phyloP scores from a whole-genome alignment of 257 asterid species.

The Gynochthodes officinalis region DNA sequence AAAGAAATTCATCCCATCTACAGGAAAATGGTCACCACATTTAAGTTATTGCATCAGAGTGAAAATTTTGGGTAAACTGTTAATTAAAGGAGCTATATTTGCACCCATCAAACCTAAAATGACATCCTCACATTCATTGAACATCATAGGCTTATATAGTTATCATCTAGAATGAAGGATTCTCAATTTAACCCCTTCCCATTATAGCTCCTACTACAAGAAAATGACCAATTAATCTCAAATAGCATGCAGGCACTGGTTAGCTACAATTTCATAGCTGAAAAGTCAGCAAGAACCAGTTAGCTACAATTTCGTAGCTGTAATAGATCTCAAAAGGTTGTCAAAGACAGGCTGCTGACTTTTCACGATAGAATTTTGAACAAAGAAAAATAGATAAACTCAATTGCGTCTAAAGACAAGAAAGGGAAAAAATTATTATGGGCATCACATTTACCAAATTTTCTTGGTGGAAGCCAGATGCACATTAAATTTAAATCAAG shows the following conservation, averaged over 20 bases:
- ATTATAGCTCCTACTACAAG: background rate
- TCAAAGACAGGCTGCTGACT: background rate
- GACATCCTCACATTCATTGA: background rate
- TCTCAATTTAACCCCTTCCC: background rate
- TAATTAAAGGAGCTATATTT: background rate
- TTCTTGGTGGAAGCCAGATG: background rate
- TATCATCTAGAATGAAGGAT: background rate
- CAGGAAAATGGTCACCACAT: background rate
- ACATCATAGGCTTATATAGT: background rate
- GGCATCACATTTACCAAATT: background rate
- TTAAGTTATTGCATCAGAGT: background rate
- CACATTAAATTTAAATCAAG: background rate
- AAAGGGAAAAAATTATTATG: background rate
- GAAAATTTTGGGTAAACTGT: background rate
- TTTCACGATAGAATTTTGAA: background rate
- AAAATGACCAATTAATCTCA: constrained; percentile 2
- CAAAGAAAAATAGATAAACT: background rate
- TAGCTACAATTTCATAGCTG: too few relatives aligned
- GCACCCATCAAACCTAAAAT: background rate
- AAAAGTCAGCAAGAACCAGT: too few relatives aligned
- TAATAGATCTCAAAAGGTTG: background rate
- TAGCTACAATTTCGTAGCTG: background rate
- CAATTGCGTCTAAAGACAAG: background rate
- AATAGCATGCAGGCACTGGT: background rate
- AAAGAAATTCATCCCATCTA: too few relatives aligned